Base-by-base conservation (phyloP, 2,329 filamentous ascomycete species). In the Coleophoma eucalyptorum region DNA sequence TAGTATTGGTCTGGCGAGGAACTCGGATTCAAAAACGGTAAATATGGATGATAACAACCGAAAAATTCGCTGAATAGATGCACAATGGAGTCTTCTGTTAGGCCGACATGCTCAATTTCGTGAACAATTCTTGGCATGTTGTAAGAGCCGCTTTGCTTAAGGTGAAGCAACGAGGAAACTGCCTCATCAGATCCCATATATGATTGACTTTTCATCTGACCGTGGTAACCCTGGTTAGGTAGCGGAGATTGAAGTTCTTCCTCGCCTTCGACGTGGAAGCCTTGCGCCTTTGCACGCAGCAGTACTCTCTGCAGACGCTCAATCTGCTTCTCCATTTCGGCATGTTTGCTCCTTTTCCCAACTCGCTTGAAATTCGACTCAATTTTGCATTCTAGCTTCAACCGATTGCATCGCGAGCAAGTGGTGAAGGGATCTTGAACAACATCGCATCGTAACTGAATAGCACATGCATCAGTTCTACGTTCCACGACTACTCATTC, bases 311-410 rank as follows among this genome's bases (percentile, higher is more conserved):
- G 80, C 58, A 87, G 70, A 55, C 76, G 81, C 51, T 89, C 86
- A 62, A 92, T 89, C 68, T 92, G 87, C 70, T 84, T 87, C 66
- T 90, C 88, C 87, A 92, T 92, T 70, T 92, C 89, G 62, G 88
- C 88, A 69, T 93, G 88, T 67, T 89, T 88, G 57, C 83, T 88
- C 40, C 89, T 81, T 74, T 94, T 94, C 56, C 89, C 87, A 16
- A 92, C 77, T 60, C 89, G 84, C 77, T 91, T 92, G 72, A 93
- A 93, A 69, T 91, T 90, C 62, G 87, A 89, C 68, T 93, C 88
- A 68, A 94, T 93, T 68, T 90, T 89, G 76, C 89, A 94, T 55
- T 86, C 81, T 54, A 93, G 83, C 69, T 87, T 89, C 64, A 92
- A 80, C 62, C 90, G 88, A 65, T 81, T 81, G 72, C 89, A 94